phyloP scores from a whole-genome alignment of 177 flowering plant genomes.

The Vitis hybrid region DNA sequence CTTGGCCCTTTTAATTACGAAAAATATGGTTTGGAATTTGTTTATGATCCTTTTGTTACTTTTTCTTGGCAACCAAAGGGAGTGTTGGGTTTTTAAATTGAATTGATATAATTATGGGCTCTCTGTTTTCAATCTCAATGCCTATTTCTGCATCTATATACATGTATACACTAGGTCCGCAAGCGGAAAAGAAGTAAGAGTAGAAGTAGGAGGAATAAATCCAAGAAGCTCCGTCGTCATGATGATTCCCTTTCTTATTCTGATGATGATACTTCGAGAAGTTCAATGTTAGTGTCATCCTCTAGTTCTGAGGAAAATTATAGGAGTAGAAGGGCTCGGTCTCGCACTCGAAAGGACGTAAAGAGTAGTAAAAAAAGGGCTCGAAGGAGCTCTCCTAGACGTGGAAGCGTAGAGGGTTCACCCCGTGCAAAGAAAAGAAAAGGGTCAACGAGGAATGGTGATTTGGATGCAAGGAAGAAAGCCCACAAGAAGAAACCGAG shows the following conservation, averaged over 20 bases:
- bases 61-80: slow-evolving; percentile 1
- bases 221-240: slow-evolving; percentile 51
- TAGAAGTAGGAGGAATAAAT: slow-evolving; percentile 41
- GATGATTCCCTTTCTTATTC: slow-evolving; percentile 45
- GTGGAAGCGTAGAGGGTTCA: slow-evolving; percentile 31
- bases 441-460: slow-evolving; percentile 33
- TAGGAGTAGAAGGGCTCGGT: slow-evolving; percentile 38
- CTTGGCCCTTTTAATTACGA: too few relatives aligned
- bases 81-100: background rate
- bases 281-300: slow-evolving; percentile 25
- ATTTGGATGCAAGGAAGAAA: slow-evolving; percentile 35
- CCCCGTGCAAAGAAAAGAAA: slow-evolving; percentile 37
- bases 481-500: slow-evolving; percentile 34
- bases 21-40: too few relatives aligned
- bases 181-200: slow-evolving; percentile 34
- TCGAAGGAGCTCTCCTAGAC: slow-evolving; percentile 33
- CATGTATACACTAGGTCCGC: slow-evolving; percentile 23
- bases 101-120: background rate
- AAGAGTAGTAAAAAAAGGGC: slow-evolving; percentile 47
- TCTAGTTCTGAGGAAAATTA: slow-evolving; percentile 47
- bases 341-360: slow-evolving; percentile 28
- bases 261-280: slow-evolving; percentile 35
- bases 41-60: background rate
- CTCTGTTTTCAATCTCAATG: background rate
- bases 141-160: background rate